phyloP scores from a whole-genome alignment of 2,329 filamentous ascomycete genomes.

The Leptographium radiaticola region DNA sequence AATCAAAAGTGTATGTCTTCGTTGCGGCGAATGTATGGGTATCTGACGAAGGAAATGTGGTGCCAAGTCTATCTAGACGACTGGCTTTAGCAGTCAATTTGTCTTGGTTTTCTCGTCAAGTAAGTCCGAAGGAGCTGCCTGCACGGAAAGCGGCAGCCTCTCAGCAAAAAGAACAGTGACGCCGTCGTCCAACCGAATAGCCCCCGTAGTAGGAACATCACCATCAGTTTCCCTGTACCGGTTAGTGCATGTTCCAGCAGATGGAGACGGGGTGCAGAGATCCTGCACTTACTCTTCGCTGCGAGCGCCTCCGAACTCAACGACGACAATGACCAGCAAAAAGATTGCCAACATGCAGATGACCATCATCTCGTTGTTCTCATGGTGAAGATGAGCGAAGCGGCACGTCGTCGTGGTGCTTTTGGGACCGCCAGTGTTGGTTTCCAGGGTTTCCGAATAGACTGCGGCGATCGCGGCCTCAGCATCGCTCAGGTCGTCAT shows the following conservation, averaged over 20 bases:
- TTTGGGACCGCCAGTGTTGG: background rate
- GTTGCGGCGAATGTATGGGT: background rate
- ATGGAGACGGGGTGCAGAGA: background rate
- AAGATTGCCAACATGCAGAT: slow-evolving; percentile 18
- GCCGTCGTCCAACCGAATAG: slow-evolving; percentile 11
- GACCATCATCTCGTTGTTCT: slow-evolving; percentile 18
- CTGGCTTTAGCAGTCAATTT: background rate
- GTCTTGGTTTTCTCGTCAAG: background rate
- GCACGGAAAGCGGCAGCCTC: slow-evolving; percentile 7
- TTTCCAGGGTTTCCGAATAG: background rate
- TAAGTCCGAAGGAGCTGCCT: slow-evolving; percentile 2
- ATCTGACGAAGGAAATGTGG: background rate
- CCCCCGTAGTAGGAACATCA: slow-evolving; percentile 2
- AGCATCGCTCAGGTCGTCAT: background rate
- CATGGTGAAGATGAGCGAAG: slow-evolving; percentile 9
- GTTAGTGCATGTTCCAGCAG: background rate
- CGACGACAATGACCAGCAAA: slow-evolving; percentile 16
- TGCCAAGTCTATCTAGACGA: too few relatives aligned
- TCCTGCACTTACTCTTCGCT: slow-evolving; percentile 12
- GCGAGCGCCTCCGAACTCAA: slow-evolving; percentile 16
- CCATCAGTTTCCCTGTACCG: background rate
- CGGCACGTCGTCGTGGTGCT: slow-evolving; percentile 10
- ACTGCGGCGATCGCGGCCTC: background rate
- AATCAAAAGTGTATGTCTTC: background rate
- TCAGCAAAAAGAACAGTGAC: background rate